Evolutionary conservation across 805 yeast species (phyloP).

Genomic region (Kuraishia molischiana): DNA sequence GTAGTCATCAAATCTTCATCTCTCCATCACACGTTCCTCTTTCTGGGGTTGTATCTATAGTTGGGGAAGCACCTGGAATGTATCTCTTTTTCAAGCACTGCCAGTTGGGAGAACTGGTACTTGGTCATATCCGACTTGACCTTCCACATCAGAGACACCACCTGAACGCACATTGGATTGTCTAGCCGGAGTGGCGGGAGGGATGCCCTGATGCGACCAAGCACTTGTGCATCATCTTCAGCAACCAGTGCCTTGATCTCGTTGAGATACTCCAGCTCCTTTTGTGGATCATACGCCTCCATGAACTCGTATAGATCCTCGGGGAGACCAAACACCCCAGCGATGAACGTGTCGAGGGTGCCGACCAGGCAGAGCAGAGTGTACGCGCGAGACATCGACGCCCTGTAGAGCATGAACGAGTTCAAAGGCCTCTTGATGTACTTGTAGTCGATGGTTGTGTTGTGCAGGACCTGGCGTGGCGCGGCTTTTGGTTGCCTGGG

Average conservation of each 20-base stretch:
- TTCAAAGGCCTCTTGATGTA: slow-evolving; percentile 36
- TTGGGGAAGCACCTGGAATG: slow-evolving; percentile 31
- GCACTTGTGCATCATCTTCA: slow-evolving; percentile 4
- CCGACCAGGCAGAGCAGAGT: slow-evolving; percentile 16
- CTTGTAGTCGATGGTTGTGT: neutral
- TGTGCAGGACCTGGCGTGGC: neutral
- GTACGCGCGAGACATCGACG: slow-evolving; percentile 30
- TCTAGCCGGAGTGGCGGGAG: slow-evolving; percentile 21
- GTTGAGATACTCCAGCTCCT: slow-evolving; percentile 9
- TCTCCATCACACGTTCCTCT: too few species aligned
- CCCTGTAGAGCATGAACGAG: slow-evolving; percentile 36
- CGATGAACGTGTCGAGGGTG: slow-evolving; percentile 8
- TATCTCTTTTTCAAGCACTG: slow-evolving; percentile 28
- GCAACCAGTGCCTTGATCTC: slow-evolving; percentile 3
- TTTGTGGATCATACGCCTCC: slow-evolving; percentile 8
- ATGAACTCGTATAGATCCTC: slow-evolving; percentile 1
- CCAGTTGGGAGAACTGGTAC: slow-evolving; percentile 25
- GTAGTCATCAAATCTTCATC: too few species aligned
- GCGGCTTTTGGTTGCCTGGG: neutral
- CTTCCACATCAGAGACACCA: slow-evolving; percentile 35
- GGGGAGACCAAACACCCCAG: slow-evolving; percentile 7
- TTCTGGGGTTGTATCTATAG: slow-evolving; percentile 30
- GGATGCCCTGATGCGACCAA: slow-evolving; percentile 4
- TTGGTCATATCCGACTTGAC: slow-evolving; percentile 27
- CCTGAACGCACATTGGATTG: slow-evolving; percentile 29